Base-by-base conservation (phyloP, 345 rosid species). In the Citrus trifoliata region DNA sequence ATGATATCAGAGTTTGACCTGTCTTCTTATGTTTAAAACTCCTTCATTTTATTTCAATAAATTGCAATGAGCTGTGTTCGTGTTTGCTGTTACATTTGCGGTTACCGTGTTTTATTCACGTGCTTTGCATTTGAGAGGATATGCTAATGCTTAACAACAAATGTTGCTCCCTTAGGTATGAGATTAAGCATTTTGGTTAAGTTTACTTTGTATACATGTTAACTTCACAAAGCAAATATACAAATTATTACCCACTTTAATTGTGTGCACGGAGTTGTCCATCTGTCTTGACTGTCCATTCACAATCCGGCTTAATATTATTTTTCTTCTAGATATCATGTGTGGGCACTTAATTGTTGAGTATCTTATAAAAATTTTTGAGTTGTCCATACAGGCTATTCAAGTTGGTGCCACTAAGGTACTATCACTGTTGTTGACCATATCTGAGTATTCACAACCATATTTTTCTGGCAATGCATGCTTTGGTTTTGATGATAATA, bases 401-500 rank as follows among this genome's bases (percentile, higher is more conserved):
- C 97, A 93, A 85, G 80, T 88, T 78, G 88, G 87, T 78, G 94
- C 95, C 80, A 84, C 88, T 71, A 88, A 81, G 76, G 85, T 90
- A 55, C 86, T 96, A 25, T 92, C 97, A 35, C 67, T 83, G 80
- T 75, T 93, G 80, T 83, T 93, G 80, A 81, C 76, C 80, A 55
- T 85, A 65, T 88, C 92, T 65, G 93, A 90, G 72, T 71, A 82
- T 81, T 68, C 85, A 73, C 92, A 89, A 81, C 90, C 89, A 74
- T 64, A 85, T 82, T 46, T 80, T 60, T 77, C 85, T 73, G 86
- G 85, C 75, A 87, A 83, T 69, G 80, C 88, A 59, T 85, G 88
- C 87, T 87, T 95, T 85, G 89, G 88, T 85, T 88, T 88, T 72
- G 97, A 90, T 79, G 88, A 90, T 77, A 80, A 89, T 74, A 93